Conservation (phyloP, 352 stramenopile species). For the Phytopythium ostracodes region DNA sequence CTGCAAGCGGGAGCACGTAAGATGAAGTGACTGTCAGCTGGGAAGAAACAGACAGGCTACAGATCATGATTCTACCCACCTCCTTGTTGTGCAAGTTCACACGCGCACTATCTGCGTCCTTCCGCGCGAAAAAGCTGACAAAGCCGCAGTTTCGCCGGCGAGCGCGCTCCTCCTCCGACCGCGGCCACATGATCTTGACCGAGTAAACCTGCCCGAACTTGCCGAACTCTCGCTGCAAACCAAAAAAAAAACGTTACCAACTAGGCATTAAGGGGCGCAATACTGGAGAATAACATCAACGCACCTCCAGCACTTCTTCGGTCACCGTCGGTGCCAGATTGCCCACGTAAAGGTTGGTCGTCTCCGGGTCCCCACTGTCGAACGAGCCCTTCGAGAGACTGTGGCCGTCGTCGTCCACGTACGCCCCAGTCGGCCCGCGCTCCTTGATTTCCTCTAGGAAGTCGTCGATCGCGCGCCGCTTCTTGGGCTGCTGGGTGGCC, state of each 20-base stretch:
- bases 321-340: conserved; percentile 92
- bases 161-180: conserved; percentile 90
- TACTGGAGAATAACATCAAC: too few species aligned
- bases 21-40: not conserved
- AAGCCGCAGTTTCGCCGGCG: conserved; percentile 93
- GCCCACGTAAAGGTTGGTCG: conserved; percentile 94
- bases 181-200: conserved; percentile 99
- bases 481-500: conserved; percentile 21
- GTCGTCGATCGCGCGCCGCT: conserved; percentile 80
- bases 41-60: too few species aligned
- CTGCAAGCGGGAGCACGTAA: conserved; percentile 19
- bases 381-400: conserved; percentile 62
- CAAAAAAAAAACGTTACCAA: too few species aligned
- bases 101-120: conserved; percentile 81
- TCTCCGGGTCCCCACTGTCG: conserved; percentile 79
- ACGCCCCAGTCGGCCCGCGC: conserved; percentile 21
- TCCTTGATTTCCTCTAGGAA: conserved; percentile 90
- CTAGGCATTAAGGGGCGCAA: too few species aligned
- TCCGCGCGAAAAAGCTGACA: conserved; percentile 91
- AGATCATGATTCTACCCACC: conserved; percentile 24
- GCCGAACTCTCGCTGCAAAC: conserved; percentile 76
- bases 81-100: conserved; percentile 64
- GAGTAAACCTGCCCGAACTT: conserved; percentile 91
- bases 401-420: conserved; percentile 12
- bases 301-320: conserved; percentile 84